Evolutionary conservation across 345 rosid genomes (phyloP).

Genomic region (Arabis alpina): DNA sequence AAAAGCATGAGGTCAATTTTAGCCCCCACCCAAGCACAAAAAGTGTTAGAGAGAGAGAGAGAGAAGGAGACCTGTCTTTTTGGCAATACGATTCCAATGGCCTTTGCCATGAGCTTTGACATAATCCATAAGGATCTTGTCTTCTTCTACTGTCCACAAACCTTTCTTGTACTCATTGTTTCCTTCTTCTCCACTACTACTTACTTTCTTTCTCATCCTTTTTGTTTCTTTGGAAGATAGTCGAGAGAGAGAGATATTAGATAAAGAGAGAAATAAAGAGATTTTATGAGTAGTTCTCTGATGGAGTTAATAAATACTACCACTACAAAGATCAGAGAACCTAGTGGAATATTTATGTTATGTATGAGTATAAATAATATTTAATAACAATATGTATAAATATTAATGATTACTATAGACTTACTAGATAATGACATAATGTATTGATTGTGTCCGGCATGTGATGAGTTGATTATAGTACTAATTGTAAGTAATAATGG

Average conservation of each 20-base stretch:
- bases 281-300: slow-evolving; percentile 15
- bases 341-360: slow-evolving; percentile 33
- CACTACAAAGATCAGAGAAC: slow-evolving; percentile 25
- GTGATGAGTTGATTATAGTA: slow-evolving; percentile 11
- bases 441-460: slow-evolving; percentile 41
- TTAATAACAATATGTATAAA: background rate
- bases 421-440: slow-evolving; percentile 25
- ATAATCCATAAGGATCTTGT: slow-evolving; percentile 56
- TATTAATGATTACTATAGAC: slow-evolving; percentile 17
- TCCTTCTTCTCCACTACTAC: slow-evolving; percentile 37
- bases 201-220: slow-evolving; percentile 42
- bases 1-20: background rate
- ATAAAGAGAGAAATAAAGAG: slow-evolving; percentile 29
- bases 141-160: slow-evolving; percentile 57
- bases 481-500: slow-evolving; percentile 27
- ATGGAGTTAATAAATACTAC: slow-evolving; percentile 37
- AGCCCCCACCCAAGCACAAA: background rate
- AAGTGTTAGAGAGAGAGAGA: slow-evolving; percentile 3
- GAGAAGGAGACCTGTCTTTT: slow-evolving; percentile 50
- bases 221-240: slow-evolving; percentile 15
- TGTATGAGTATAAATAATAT: background rate
- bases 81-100: slow-evolving; percentile 64
- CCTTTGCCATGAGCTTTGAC: slow-evolving; percentile 62
- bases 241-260: slow-evolving; percentile 30
- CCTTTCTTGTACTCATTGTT: slow-evolving; percentile 52